Conservation (phyloP, 2,329 filamentous ascomycete genomes). For the Ilyonectria destructans region DNA sequence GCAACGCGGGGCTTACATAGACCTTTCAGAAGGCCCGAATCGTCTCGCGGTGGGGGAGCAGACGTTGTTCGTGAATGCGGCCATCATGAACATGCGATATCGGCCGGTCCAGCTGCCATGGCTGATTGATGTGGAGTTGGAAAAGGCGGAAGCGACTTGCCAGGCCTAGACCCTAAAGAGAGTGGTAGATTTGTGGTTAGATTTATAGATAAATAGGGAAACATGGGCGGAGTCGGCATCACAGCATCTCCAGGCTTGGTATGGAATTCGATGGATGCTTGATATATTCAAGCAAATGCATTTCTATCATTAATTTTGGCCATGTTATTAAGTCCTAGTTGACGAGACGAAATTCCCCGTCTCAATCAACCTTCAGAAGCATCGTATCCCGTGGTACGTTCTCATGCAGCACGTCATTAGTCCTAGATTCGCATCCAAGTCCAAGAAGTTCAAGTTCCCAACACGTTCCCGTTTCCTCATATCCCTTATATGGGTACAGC, state of each 20-base stretch:
- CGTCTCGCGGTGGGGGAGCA: slow-evolving; percentile 59
- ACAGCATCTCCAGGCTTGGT: not conserved
- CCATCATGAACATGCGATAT: slow-evolving; percentile 64
- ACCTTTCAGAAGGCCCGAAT: slow-evolving; percentile 55
- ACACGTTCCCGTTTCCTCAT: slow-evolving; percentile 1
- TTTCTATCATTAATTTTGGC: slow-evolving; percentile 38
- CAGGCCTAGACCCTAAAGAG: not conserved
- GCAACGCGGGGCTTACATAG: slow-evolving; percentile 56
- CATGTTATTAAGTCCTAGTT: slow-evolving; percentile 30
- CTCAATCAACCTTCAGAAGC: slow-evolving; percentile 19
- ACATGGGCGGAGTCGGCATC: not conserved
- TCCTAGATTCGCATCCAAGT: not conserved
- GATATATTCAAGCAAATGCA: slow-evolving; percentile 32
- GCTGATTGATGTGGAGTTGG: slow-evolving; percentile 67
- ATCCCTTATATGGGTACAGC: not conserved
- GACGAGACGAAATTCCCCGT: not conserved
- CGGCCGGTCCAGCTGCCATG: slow-evolving; percentile 66
- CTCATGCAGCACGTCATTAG: slow-evolving; percentile 22
- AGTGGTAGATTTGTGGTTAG: not conserved
- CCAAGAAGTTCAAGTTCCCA: not conserved
- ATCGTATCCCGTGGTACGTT: slow-evolving; percentile 17
- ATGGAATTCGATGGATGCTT: slow-evolving; percentile 19
- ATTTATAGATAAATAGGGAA: not conserved
- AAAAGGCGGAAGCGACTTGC: slow-evolving; percentile 16
- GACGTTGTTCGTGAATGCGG: slow-evolving; percentile 74